Evolutionary conservation across 257 asterid genomes (phyloP), one percentile per base, ranked within the genome.

Genomic region (Fraxinus cuspidata): DNA sequence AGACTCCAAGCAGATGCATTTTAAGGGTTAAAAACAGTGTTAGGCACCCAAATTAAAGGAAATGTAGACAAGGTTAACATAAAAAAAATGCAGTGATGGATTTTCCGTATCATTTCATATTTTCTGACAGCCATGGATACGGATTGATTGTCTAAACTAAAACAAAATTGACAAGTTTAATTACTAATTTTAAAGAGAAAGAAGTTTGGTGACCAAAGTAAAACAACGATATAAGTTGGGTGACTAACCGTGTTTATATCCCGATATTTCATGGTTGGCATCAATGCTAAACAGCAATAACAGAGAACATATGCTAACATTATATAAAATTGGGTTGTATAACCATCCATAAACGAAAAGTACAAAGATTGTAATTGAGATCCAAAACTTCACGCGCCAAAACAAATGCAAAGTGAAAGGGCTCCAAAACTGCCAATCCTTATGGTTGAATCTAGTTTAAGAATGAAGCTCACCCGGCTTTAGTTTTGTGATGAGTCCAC

Each of bases 401-500:
- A 66, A 12, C 25, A 8, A 23, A 71, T 34, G 25, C 13, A 21
- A 25, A 37, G 64, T 19, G 63, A 53, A 19, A 19, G 64, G 64
- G 27, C 64, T 53, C 64, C 10, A n/a, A 53, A 53, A 53, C 63
- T 18, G 11, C 9, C 25, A 18, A 7, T 53, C 27, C 12, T 63
- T 63, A 10, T 27, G 15, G 69, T 27, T 12, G 34, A 63, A 25
- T 25, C 69, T 63, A 63, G 35, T 9, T 23, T 63, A 23, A 37
- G 38, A 79, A 37, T 1, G 44, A 49, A 67, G 75, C 87, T 83
- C 71, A 93, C 99, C 99, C 97, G 0, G 98, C 90, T 86, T 88
- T 92, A 7, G 97, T 92, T 81, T 96, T 96, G 51, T 83, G 87
- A 88, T 93, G 98, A 72, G 64, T 89, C 99, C 98, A 96, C 98